Evolutionary conservation across 768 basidiomycete species (phyloP), one percentile per base, ranked within the genome.

Genomic region (Calocybe cyanea): DNA sequence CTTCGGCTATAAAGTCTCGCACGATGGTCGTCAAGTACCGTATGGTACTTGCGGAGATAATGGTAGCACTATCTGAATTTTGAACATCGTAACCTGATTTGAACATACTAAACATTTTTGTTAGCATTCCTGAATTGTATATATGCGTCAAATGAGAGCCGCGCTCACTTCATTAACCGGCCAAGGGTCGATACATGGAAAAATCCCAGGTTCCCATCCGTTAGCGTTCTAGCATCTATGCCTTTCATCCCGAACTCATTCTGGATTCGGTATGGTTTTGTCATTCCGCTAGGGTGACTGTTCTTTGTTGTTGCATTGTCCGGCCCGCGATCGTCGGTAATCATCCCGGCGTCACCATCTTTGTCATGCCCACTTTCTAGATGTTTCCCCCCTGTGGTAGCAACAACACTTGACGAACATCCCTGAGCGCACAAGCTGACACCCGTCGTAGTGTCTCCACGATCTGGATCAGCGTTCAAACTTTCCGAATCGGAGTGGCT

Each of bases 21-120:
- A 80, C 55, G 23, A 75, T 67, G 8, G 58, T 65, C 15, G 67
- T 65, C 30, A 87, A 51, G 11, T 77, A 52, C 21, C 57, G 69
- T 23, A 87, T 60, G 9, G 76, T 69, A 7, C 72, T 63, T 0
- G 68, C 66, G 5, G 83, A 79, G 30, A 87, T 75, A 13, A 66
- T 60, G 11, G 59, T 56, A 0, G 58, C 57, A 5, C 43, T 34
- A 14, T 45, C 19, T n/a, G 56, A 52, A n/a, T 32, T 35, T 19
- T 46, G 41, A 21, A 52, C 41, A 28, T 55, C 50, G 41, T 61
- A 57, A 25, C 55, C 51, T n/a, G 48, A 57, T 45, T 50, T 55
- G 31, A 50, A 57, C 25, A 60, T 37, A 34, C 57, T n/a, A n/a
- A n/a, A n/a, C n/a, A n/a, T n/a, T n/a, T n/a, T n/a, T n/a, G n/a